Percentiles rank a stretch among this genome's conserved stretches.
Conservation (phyloP, 768 basidiomycete species). For the Rhodotorula graminis region DNA sequence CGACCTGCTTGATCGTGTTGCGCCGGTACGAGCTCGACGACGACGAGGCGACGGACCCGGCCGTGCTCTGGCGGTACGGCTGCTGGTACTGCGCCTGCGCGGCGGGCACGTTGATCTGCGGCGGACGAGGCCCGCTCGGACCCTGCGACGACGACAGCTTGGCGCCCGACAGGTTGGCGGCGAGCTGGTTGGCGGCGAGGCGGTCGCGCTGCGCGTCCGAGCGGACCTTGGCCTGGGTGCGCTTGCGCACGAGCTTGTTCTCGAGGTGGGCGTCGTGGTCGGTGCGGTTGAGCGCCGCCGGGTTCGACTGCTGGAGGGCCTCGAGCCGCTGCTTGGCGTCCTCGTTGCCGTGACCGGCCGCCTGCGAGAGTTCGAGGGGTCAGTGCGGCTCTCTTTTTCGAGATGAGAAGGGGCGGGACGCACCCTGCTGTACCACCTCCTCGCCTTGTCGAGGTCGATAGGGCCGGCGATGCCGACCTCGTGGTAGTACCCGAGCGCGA, state of each 20-base stretch:
- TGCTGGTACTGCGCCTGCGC: not conserved
- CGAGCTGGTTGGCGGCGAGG: constrained; percentile 13
- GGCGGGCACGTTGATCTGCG: not conserved
- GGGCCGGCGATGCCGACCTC: constrained; percentile 83
- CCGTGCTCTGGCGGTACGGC: not conserved
- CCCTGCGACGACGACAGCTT: constrained; percentile 2
- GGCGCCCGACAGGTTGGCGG: constrained; percentile 16
- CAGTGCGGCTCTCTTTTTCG: not conserved
- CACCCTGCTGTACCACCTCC: constrained; percentile 70
- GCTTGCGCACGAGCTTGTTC: constrained; percentile 70
- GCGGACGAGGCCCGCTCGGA: not conserved
- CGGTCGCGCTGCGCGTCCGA: constrained; percentile 32
- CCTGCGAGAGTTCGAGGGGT: constrained; percentile 50
- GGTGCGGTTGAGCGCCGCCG: constrained; percentile 60
- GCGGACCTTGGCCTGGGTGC: constrained; percentile 59
- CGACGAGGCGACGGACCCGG: not conserved
- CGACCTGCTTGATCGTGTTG: constrained; percentile 39
- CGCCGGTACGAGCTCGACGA: constrained; percentile 19
- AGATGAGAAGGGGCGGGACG: constrained; percentile 31
- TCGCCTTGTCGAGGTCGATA: constrained; percentile 55
- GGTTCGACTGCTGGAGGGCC: constrained; percentile 63
- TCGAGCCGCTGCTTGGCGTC: constrained; percentile 72
- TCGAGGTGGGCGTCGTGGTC: constrained; percentile 79
- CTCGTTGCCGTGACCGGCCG: constrained; percentile 67
- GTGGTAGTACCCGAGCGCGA: constrained; percentile 91